A percentile compares a stretch with the other conserved stretches of the same genome.
phyloP scores from a whole-genome alignment of 768 basidiomycete species.

The Phanerochaete carnosa region DNA sequence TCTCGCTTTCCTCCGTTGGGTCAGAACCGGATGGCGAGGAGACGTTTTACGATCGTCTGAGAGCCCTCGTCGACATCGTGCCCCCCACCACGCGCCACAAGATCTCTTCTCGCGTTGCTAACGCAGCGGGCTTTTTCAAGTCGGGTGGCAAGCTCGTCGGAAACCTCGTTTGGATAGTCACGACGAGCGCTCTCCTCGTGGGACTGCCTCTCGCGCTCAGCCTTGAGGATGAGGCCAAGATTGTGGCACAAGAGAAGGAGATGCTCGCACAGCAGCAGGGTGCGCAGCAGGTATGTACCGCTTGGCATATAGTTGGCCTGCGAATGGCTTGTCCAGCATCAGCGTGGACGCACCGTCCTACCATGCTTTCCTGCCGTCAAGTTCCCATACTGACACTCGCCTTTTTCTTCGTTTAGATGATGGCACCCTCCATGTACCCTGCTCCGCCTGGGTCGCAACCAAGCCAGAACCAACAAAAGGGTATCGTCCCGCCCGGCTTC shows the following conservation, averaged over 20 bases:
- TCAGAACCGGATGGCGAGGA: slow-evolving; percentile 69
- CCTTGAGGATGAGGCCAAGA: slow-evolving; percentile 94
- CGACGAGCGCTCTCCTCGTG: slow-evolving; percentile 90
- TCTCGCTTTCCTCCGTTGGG: slow-evolving; percentile 76
- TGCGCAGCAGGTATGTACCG: slow-evolving; percentile 71
- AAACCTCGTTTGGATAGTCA: slow-evolving; percentile 91
- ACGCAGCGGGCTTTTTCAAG: slow-evolving; percentile 62
- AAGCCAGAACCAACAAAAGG: slow-evolving; percentile 38
- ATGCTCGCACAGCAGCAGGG: slow-evolving; percentile 92
- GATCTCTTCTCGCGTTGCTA: slow-evolving; percentile 58
- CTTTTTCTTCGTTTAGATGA: slow-evolving; percentile 51
- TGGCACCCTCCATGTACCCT: slow-evolving; percentile 62
- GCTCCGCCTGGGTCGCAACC: slow-evolving; percentile 39
- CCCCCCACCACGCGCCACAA: slow-evolving; percentile 84
- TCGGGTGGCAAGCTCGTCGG: slow-evolving; percentile 72
- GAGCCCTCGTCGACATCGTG: slow-evolving; percentile 93
- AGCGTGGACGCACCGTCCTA: background rate
- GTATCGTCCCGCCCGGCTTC: slow-evolving; percentile 84
- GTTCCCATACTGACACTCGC: slow-evolving; percentile 5
- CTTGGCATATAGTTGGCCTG: slow-evolving; percentile 3
- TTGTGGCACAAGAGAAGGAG: slow-evolving; percentile 92
- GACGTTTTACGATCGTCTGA: slow-evolving; percentile 81
- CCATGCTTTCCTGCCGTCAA: background rate
- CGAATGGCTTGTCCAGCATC: background rate
- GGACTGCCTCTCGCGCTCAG: slow-evolving; percentile 90